Percentiles rank a stretch among this genome's conserved stretches.
Conservation (phyloP, 768 basidiomycete genomes). For the Leccinum uliginosum region DNA sequence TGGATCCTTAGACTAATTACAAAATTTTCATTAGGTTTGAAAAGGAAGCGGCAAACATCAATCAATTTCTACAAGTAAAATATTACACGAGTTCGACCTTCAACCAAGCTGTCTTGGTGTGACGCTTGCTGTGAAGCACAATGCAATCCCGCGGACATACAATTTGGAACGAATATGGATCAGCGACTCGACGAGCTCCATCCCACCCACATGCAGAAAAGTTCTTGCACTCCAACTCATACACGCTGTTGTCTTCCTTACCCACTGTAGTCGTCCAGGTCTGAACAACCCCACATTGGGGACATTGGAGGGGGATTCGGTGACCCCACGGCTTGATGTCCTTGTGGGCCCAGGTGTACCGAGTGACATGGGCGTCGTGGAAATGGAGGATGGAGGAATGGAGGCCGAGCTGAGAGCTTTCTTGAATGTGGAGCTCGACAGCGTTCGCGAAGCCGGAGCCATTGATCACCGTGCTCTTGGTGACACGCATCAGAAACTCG, state of each 20-base stretch:
- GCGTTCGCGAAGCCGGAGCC: background rate
- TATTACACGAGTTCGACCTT: no score
- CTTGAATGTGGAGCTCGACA: background rate
- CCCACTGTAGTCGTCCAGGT: background rate
- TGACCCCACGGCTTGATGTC: background rate
- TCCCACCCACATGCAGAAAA: background rate
- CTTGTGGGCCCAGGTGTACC: background rate
- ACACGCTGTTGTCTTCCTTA: no score
- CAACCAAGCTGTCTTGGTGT: no score
- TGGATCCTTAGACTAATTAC: no score
- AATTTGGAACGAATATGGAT: no score
- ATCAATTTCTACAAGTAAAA: no score
- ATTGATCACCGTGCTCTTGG: background rate
- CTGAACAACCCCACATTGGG: background rate
- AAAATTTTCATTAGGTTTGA: no score
- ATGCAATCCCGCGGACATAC: no score
- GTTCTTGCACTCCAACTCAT: background rate
- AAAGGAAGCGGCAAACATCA: no score
- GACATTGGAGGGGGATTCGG: background rate
- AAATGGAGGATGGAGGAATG: background rate
- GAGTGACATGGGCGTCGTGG: background rate
- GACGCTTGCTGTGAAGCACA: no score
- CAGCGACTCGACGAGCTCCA: background rate
- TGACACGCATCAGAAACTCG: background rate
- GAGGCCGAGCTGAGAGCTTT: background rate